Base-by-base conservation (phyloP, 1,284 basidiomycete genomes). In the Rhodotorula mucilaginosa region DNA sequence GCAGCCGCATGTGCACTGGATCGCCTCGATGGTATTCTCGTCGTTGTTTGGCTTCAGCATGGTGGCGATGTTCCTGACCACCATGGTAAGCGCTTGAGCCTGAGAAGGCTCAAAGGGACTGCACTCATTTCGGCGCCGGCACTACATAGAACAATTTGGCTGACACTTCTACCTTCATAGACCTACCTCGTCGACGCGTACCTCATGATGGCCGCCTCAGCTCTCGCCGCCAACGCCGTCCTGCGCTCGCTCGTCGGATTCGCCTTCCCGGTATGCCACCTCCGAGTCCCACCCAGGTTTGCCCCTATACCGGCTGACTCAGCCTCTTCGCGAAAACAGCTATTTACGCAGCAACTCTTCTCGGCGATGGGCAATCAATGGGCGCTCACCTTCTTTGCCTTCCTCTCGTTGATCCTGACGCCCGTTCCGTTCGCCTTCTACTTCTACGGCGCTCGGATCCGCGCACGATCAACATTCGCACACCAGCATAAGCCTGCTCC, bases 191-290 rank as follows among this genome's bases (percentile, higher is more conserved):
- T 80, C 54, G 77, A 79, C 47, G 61, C 72, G 1, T 80, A 78
- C 65, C 74, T 74, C 10, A 58, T 87, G 46, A 87, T 87, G 75
- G 88, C 87, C 69, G 88, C 89, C 0, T 87, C 85, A 68, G 88
- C 88, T 5, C 83, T 89, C 48, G 88, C 89, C 0, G 86, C 89
- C 48, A 89, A 88, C 29, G 87, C 90, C 39, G 86, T 92, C 44
- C 79, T 88, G 51, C 86, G 90, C 52, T 88, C 86, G 3, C 80
- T 86, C 3, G 84, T 88, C 64, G 65, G 69, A 46, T 67, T 67
- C 44, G 70, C 65, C 8, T 65, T 58, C 56, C 64, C 64, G 23
- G 39, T 64, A 16, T 16, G 49, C 47, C 18, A 29, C 19, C 31
- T 51, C 5, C 51, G 4, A 15, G 19, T 26, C 21, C 19, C 1